Conservation (phyloP, 2,329 filamentous ascomycete genomes). For the Fusarium hainanense region DNA sequence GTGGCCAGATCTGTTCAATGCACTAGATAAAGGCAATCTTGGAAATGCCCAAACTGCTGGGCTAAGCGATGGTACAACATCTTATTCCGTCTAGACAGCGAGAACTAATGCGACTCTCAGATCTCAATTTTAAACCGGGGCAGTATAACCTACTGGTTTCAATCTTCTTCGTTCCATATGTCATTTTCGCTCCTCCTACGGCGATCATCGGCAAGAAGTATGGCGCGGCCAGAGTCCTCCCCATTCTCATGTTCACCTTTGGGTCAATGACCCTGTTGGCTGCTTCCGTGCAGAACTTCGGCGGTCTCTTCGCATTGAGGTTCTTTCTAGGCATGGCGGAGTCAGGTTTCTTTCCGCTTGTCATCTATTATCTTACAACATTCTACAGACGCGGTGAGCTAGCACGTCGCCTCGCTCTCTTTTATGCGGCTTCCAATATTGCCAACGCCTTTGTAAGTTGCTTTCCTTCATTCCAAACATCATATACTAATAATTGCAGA, state of each 20-base stretch:
- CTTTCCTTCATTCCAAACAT: rapidly evolving
- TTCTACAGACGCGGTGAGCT: conserved; percentile 17
- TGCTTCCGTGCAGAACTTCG: conserved; percentile 11
- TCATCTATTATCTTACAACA: conserved; percentile 17
- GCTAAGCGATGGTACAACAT: neutral
- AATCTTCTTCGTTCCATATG: conserved; percentile 23
- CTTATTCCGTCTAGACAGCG: rapidly evolving
- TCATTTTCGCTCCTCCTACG: conserved; percentile 7
- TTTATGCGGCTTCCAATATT: conserved; percentile 14
- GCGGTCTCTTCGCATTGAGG: conserved; percentile 3
- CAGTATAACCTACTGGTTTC: conserved; percentile 21
- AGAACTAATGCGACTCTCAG: neutral
- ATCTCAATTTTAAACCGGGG: conserved; percentile 16
- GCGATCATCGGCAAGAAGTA: conserved; percentile 23
- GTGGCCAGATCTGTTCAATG: conserved; percentile 7
- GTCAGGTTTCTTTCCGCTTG: conserved; percentile 12
- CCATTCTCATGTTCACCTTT: conserved; percentile 13
- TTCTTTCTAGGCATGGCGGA: conserved; percentile 18
- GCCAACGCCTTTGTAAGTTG: conserved; percentile 13
- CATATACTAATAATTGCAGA: rapidly evolving
- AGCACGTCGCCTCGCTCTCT: conserved; percentile 9
- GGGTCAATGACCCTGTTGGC: conserved; percentile 14
- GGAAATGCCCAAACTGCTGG: conserved; percentile 19
- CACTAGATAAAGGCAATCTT: conserved; percentile 11
- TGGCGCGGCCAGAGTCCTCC: neutral